Evolutionary conservation across 305 asterid genomes (phyloP).

Genomic region (Solanum hybrid): DNA sequence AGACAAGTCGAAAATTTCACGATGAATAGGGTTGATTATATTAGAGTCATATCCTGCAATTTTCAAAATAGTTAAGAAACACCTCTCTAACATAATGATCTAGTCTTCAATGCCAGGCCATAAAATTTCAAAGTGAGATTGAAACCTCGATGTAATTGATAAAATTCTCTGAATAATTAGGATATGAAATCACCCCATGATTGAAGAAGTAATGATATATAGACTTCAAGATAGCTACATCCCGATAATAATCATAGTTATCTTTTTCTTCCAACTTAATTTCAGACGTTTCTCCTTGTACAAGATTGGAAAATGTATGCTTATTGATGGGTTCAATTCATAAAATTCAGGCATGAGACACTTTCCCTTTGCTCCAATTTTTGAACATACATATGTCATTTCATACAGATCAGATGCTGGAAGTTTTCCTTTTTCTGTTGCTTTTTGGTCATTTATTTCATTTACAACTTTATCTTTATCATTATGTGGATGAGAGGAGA

Average conservation of each 20-base stretch:
- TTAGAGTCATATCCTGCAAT: neutral
- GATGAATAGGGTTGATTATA: neutral
- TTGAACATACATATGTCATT: accelerated
- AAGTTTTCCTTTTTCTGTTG: neutral
- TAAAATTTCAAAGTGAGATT: neutral
- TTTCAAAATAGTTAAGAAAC: neutral
- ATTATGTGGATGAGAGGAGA: neutral
- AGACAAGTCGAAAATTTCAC: neutral
- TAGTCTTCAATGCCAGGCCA: neutral
- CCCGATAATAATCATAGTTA: neutral
- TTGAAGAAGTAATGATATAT: neutral
- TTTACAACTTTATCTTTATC: neutral
- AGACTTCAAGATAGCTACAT: neutral
- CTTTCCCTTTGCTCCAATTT: neutral
- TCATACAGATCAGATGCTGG: neutral
- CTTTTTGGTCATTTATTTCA: neutral
- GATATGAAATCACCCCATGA: neutral
- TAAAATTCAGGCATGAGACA: neutral
- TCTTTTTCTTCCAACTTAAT: neutral
- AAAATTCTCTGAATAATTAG: neutral
- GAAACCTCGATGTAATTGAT: neutral
- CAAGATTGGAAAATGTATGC: neutral
- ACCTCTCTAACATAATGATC: neutral
- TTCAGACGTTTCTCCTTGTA: neutral
- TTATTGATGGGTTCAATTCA: neutral